Base-by-base conservation (phyloP, 2,329 filamentous ascomycete species). In the Ploettnerulaceae sp. region DNA sequence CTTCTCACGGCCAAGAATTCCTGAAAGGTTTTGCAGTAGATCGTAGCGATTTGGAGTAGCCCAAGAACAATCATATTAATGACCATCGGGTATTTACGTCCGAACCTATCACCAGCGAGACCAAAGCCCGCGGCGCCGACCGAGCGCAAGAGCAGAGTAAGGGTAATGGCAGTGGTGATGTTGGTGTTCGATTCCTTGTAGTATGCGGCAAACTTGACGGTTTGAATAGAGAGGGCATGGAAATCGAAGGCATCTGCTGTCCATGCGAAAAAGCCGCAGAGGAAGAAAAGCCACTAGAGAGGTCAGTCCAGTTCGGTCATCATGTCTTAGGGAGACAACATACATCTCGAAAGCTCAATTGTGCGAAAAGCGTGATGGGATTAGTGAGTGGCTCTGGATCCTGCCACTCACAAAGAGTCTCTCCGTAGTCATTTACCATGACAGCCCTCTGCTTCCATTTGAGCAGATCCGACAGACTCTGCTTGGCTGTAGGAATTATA, bases 31-130 rank as follows among this genome's bases (percentile, higher is more conserved):
- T 48, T 38, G 40, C 49, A 46, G 42, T 54, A 60, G 11, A 54
- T 55, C 5, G 58, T 58, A 5, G 48, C 54, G 58, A 89, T 71
- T 64, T 90, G 83, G 8, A 90, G 71, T 3, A 82, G 63, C 86
- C 74, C 0, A 80, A 84, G 64, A 32, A 89, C 68, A 48, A 89
- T 70, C 79, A 90, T 86, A 71, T 91, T 91, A 58, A 79, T 57
- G 7, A 90, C 82, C 82, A 90, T 87, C 34, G 86, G 86, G 82
- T 84, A 88, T 68, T 89, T 90, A 46, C 86, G 78, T 4, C 87
- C 87, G 63, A 79, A 91, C 51, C 80, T 80, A 65, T 93, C 87
- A 57, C 84, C 84, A 2, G 83, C 79, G 14, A 90, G 70, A 47
- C 87, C 87, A 51, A 93, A 91, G 61, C 78, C 60, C 12, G 82